Evolutionary conservation across 257 asterid species (phyloP), one percentile per base, ranked within the genome.

Genomic region (Dorcoceras hygrometricum): DNA sequence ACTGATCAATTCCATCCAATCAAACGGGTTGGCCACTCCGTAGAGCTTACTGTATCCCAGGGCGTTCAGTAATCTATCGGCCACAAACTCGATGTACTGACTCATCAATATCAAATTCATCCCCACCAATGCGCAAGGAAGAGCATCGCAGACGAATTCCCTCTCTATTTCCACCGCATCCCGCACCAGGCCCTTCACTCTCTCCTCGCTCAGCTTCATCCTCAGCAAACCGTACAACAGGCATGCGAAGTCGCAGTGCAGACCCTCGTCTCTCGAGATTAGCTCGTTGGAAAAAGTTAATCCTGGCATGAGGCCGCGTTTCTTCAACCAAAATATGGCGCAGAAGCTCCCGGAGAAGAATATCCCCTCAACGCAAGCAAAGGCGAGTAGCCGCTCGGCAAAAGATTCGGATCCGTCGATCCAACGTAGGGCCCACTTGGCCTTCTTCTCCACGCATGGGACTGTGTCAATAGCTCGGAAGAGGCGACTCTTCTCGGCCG

Each of bases 1-100:
- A 48, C 98, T 92, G 53, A 92, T 92, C 73, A 92, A 46, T 75
- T 89, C 98, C 98, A 92, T 92, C 97, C 97, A 92, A 76, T 92
- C 98, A 31, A 89, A 92, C 1, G 97, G 98, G 10, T 92, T 92
- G 71, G 67, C 74, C 20, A 66, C 95, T 59, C 80, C 67, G 68
- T 86, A 92, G 74, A 89, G 2, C 25, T 86, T 92, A 27, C 83
- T 80, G 71, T 72, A 86, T 8, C 98, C 98, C 73, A 92, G 70
- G 0, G 95, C 81, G 5, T 31, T 65, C 76, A 92, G 72, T 78
- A 92, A 72, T 22, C 96, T 67, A 66, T 93, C 99, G 0, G 99
- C 97, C 8, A 93, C 97, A 11, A 90, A 93, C 11, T 93, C 87
- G 0, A 93, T 89, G 76, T 90, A 93, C 24, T 78, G 73, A 8